Percentiles rank a stretch among this genome's conserved stretches.
phyloP scores from a whole-genome alignment of 345 rosid species.

The Boechera divaricarpa region DNA sequence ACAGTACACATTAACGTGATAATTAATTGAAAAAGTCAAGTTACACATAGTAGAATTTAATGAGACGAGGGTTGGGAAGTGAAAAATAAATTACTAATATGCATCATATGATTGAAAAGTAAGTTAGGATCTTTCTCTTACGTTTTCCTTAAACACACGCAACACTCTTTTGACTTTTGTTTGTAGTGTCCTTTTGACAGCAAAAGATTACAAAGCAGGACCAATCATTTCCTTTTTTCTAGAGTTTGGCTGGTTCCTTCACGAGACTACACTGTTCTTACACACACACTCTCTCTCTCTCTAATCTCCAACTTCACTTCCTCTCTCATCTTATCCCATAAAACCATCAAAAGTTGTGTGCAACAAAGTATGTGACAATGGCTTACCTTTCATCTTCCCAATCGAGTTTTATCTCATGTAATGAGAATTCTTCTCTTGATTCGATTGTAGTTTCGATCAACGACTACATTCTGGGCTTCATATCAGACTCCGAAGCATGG shows the following conservation, averaged over 20 bases:
- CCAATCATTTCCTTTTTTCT: slow-evolving; percentile 42
- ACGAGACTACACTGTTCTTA: slow-evolving; percentile 42
- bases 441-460: slow-evolving; percentile 60
- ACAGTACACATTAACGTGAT: not conserved
- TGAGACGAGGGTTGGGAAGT: slow-evolving; percentile 11
- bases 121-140: slow-evolving; percentile 18
- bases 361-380: slow-evolving; percentile 39
- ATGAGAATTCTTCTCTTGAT: slow-evolving; percentile 51
- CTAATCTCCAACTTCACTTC: slow-evolving; percentile 34
- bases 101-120: not conserved
- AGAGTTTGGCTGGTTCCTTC: slow-evolving; percentile 51
- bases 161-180: slow-evolving; percentile 40
- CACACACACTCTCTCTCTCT: slow-evolving; percentile 9
- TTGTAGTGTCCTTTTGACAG: slow-evolving; percentile 35
- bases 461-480: slow-evolving; percentile 45
- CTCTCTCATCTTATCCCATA: slow-evolving; percentile 42
- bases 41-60: not conserved
- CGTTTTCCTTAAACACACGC: slow-evolving; percentile 46
- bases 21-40: not conserved
- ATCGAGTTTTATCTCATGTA: slow-evolving; percentile 34
- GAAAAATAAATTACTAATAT: not conserved
- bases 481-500: slow-evolving; percentile 50
- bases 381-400: slow-evolving; percentile 50
- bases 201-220: slow-evolving; percentile 44
- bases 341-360: slow-evolving; percentile 29